Percentiles rank a stretch among this genome's conserved stretches.
These are phyloP conservation scores for Pythium volutum DNA, from an alignment of 352 stramenopile species.

Conservation along the genomic window DNA sequence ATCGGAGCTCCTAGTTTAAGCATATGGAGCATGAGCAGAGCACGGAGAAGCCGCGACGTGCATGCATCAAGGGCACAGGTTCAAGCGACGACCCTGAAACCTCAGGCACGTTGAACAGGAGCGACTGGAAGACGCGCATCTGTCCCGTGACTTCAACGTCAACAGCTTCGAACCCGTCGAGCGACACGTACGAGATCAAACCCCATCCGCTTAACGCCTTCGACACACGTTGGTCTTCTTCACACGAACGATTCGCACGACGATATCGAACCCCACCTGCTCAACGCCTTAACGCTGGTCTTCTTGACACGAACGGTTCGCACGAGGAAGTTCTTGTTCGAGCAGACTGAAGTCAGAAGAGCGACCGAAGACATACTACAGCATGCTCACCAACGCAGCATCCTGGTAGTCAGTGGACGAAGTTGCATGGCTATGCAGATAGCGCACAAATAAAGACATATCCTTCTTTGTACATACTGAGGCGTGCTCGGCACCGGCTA, in stretches of 20 bases:
- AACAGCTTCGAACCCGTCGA: background rate
- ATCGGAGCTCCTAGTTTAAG: background rate
- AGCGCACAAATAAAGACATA: slow-evolving; percentile 1
- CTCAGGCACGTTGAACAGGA: background rate
- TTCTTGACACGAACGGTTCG: slow-evolving; percentile 14
- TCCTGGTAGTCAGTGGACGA: slow-evolving; percentile 19
- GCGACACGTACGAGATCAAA: background rate
- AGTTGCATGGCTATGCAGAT: slow-evolving; percentile 6
- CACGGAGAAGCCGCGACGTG: background rate
- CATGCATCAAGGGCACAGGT: background rate
- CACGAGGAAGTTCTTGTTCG: slow-evolving; percentile 7
- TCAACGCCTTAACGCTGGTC: no score
- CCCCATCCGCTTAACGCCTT: slow-evolving; percentile 27
- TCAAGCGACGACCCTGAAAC: background rate
- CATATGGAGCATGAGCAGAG: background rate
- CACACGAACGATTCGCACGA: no score
- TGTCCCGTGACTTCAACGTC: background rate
- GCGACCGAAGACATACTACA: slow-evolving; percentile 31
- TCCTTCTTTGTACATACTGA: slow-evolving; percentile 4
- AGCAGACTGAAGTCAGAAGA: slow-evolving; percentile 26
- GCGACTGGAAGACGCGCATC: background rate
- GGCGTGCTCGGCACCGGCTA: background rate
- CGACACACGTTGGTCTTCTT: slow-evolving; percentile 27
- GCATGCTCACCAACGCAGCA: slow-evolving; percentile 16
- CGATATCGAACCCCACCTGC: no score